phyloP scores from a whole-genome alignment of 345 rosid species.

The Rhizophora mangle region DNA sequence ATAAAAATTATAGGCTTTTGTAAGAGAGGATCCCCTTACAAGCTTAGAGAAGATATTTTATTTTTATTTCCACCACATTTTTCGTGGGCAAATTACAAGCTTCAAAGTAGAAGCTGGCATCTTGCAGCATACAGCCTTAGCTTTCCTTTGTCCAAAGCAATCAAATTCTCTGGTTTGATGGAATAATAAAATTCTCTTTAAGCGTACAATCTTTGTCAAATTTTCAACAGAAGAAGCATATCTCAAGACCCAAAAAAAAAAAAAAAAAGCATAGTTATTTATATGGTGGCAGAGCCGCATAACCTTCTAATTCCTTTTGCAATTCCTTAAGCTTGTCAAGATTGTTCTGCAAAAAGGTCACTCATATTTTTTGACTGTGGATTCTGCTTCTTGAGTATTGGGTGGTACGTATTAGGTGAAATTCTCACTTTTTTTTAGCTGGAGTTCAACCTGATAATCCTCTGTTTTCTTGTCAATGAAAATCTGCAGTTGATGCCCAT shows the following conservation, averaged over 20 bases:
- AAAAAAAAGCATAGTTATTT: no score
- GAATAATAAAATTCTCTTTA: no score
- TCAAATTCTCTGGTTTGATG: no score
- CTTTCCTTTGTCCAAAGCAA: no score
- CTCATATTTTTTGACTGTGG: not conserved
- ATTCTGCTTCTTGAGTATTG: not conserved
- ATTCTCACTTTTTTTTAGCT: not conserved
- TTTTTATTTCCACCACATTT: not conserved
- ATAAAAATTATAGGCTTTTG: no score
- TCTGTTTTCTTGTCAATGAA: slow-evolving; percentile 23
- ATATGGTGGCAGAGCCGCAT: no score
- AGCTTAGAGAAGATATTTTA: not conserved
- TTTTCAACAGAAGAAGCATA: no score
- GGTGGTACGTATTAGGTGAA: not conserved
- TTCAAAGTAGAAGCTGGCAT: not conserved
- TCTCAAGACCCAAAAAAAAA: no score
- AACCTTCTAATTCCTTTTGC: no score
- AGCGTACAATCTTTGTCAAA: no score
- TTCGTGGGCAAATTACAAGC: not conserved
- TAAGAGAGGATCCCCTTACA: not conserved
- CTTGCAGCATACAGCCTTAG: not conserved
- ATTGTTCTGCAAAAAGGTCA: not conserved
- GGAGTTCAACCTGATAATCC: not conserved
- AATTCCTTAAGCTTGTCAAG: not conserved
- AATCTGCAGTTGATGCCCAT: slow-evolving; percentile 81